Evolutionary conservation across 2,329 filamentous ascomycete species (phyloP), one percentile per base, ranked within the genome.

Genomic region (Fusarium anguioides): DNA sequence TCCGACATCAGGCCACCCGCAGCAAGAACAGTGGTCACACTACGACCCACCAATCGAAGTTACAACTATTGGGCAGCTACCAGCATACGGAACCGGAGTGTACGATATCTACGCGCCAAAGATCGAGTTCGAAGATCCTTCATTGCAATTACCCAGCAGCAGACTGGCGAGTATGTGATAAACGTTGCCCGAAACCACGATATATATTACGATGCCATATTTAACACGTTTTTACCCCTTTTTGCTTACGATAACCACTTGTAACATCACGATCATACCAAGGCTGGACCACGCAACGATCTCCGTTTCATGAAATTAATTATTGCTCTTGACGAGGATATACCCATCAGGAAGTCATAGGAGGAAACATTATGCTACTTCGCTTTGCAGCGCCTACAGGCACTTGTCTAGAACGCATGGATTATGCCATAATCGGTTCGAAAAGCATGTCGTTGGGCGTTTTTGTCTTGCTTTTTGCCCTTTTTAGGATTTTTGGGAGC

Each of bases 11-110:
- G 71, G 78, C 10, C 83, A 84, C 58, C 68, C 74, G 5, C 78
- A 82, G 53, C 76, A 82, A 27, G 82, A 84, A 42, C 81, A 83
- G 21, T 89, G 86, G 85, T 87, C 86, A 64, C 80, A 83, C 29
- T 89, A 87, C 69, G 85, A 88, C 69, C 72, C 84, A 12, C 86
- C 85, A 0, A 83, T 86, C n/a, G 86, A 86, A 72, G 84, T 88
- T 40, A 76, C 83, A 41, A 84, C 82, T 44, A 86, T 87, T 51
- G 81, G 84, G 18, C 81, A 83, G 64, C 69, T 86, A 6, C 83
- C 84, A 14, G 77, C 81, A 8, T 87, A 83, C 59, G 81, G 81
- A 8, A 78, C 82, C 18, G 79, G 77, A n/a, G 78, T 85, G 17
- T 85, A 84, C 65, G 84, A 86, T 65, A 76, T 84, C 3, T 89